Base-by-base conservation (phyloP, 192 early-diverging fungal species). In the Coemansia sp. region DNA sequence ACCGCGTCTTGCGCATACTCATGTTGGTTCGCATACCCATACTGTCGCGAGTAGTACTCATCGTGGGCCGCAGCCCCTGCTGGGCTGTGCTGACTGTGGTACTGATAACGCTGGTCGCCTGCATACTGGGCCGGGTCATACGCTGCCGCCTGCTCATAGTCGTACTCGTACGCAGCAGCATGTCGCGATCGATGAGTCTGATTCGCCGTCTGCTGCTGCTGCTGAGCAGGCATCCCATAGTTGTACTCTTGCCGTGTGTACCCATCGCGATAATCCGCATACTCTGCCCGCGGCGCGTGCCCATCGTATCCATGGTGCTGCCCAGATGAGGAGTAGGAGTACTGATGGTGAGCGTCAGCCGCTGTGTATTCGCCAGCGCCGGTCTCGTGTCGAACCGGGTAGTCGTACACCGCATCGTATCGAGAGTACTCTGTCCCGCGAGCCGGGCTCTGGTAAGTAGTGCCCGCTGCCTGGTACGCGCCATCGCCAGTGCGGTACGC, bases 231-330 rank as follows among this genome's bases (percentile, higher is more conserved):
- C 27, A 46, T 54, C n/a, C 29, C 24, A 18, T 78, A 78, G 33
- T 67, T 67, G 29, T 70, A 70, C 22, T 70, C 67, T 9, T 62
- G 67, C 15, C 60, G 46, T 29, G 41, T 41, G 36, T 79, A 79
- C 11, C 52, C 62, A 14, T 72, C 70, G 39, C 66, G 69, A 34
- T 72, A 79, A 17, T 63, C 76, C 5, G 76, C 46, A 41, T 73
- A 79, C 27, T 65, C 62, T 19, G 62, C 18, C 22, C 33, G 43
- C 1, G 57, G 42, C 17, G 54, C 7, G 29, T 42, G 53, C 17
- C 53, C n/a, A 4, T 38, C 42, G 38, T 38, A 41, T 19, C 34
- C 18, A 11, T 19, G 61, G 22, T 29, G 27, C 12, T 62, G 29
- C 1, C 63, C 38, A 4, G 38, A 37, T n/a, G 53, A 29, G 14